A percentile compares a stretch with the other conserved stretches of the same genome.
Conservation (phyloP, 441 rosid genomes). For the Jatropha multifida region DNA sequence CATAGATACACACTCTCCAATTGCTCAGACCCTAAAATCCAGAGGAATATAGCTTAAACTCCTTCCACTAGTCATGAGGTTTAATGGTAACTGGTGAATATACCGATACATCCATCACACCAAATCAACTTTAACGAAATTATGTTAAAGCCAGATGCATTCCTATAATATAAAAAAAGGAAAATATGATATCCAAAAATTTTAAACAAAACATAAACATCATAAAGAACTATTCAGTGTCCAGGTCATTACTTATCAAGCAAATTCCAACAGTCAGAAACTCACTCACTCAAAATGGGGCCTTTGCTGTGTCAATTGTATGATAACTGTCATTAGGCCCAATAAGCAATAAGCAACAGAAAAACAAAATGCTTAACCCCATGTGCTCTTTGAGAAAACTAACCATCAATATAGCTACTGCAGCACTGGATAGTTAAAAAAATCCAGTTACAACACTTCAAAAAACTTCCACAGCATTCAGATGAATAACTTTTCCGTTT, state of each 20-base stretch:
- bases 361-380: not conserved
- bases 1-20: not conserved
- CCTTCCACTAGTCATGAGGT: not conserved
- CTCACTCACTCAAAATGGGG: slow-evolving; percentile 5
- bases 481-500: not conserved
- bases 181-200: not conserved
- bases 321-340: not conserved
- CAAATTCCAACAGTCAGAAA: not conserved
- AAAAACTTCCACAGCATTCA: not conserved
- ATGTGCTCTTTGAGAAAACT: not conserved
- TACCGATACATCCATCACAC: slow-evolving; percentile 1
- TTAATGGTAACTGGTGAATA: not conserved
- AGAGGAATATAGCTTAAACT: not conserved
- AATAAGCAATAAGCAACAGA: not conserved
- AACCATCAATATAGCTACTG: too few relatives aligned
- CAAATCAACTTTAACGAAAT: not conserved
- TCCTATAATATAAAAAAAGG: not conserved
- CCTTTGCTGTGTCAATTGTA: not conserved
- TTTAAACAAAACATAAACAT: not conserved
- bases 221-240: not conserved
- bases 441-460: too few relatives aligned
- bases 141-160: slow-evolving; percentile 3
- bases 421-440: too few relatives aligned
- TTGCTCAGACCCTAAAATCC: slow-evolving; percentile 7
- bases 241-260: not conserved